Evolutionary conservation across 768 basidiomycete species (phyloP).

Genomic region (Tylopilus rubrobrunneus): DNA sequence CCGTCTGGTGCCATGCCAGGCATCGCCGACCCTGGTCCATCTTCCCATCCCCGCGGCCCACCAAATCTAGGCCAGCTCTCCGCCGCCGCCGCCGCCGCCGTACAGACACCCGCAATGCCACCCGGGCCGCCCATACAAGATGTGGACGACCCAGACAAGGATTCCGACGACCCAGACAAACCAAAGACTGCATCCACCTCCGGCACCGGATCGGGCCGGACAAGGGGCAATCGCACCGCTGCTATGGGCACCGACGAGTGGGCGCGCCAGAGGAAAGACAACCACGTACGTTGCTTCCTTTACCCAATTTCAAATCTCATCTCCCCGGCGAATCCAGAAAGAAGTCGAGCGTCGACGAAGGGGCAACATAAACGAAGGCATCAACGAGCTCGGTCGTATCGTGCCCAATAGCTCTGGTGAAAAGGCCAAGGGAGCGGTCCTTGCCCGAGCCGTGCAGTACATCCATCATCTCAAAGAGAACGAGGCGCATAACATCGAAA

Average conservation of each 20-base stretch:
- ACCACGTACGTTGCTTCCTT: slow-evolving; percentile 53
- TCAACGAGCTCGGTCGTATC: slow-evolving; percentile 85
- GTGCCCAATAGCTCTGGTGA: slow-evolving; percentile 86
- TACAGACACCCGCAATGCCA: slow-evolving; percentile 35
- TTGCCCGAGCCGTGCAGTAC: slow-evolving; percentile 85
- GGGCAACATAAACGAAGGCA: slow-evolving; percentile 95
- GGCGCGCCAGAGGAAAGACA: slow-evolving; percentile 77
- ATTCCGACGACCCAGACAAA: slow-evolving; percentile 28
- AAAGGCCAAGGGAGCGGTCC: slow-evolving; percentile 86
- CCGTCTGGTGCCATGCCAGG: slow-evolving; percentile 41
- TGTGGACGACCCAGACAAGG: slow-evolving; percentile 21
- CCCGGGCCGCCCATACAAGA: slow-evolving; percentile 17
- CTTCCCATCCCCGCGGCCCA: slow-evolving; percentile 66
- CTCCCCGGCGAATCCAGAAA: slow-evolving; percentile 57
- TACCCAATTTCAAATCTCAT: background rate
- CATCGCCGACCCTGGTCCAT: slow-evolving; percentile 67
- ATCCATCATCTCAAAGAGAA: slow-evolving; percentile 90
- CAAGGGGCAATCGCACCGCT: slow-evolving; percentile 52
- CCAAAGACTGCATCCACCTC: slow-evolving; percentile 24
- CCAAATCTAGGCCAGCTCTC: slow-evolving; percentile 60
- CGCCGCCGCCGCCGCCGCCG: slow-evolving; percentile 36
- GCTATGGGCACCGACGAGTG: slow-evolving; percentile 75
- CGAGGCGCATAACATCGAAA: slow-evolving; percentile 86
- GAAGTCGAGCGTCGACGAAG: slow-evolving; percentile 94
- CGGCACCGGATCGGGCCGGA: slow-evolving; percentile 34